Conservation (phyloP, 176 grass and related monocot species). For the Eragrostis nindensis region DNA sequence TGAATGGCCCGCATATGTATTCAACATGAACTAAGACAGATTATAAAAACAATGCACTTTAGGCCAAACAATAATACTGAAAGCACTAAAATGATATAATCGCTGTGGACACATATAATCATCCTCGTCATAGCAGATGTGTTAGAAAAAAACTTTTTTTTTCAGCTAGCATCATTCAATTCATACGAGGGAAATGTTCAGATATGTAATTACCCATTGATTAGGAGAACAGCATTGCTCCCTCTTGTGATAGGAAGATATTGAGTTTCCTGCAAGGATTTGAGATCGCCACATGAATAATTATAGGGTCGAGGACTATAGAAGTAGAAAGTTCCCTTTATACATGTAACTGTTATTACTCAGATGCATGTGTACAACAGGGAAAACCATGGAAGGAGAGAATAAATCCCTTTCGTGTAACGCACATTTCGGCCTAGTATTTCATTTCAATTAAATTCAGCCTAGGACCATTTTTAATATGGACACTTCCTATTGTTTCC, state of each 20-base stretch:
- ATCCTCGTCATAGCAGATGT: neutral
- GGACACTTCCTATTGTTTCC: neutral
- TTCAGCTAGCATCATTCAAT: constrained; percentile 11
- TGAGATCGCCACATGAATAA: constrained; percentile 41
- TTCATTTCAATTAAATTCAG: constrained; percentile 15
- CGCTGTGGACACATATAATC: neutral
- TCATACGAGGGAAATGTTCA: constrained; percentile 21
- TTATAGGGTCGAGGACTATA: constrained; percentile 6
- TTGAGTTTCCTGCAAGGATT: constrained; percentile 83
- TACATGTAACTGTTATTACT: neutral
- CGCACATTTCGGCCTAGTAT: neutral
- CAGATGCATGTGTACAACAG: neutral
- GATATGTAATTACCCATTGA: constrained; percentile 85
- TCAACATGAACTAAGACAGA: neutral
- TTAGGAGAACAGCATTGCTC: constrained; percentile 89
- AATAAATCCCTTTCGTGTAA: neutral
- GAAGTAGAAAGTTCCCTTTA: neutral
- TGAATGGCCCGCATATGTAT: neutral
- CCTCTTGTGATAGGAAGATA: constrained; percentile 98
- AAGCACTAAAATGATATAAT: constrained; percentile 12
- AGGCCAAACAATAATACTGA: constrained; percentile 3
- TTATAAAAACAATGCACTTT: neutral
- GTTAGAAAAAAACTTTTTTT: neutral
- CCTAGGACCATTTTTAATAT: constrained; percentile 14
- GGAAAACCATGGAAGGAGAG: neutral